Percentiles rank a stretch among this genome's conserved stretches.
phyloP scores from a whole-genome alignment of 2,329 filamentous ascomycete species.

The Hypoxylon sp. region DNA sequence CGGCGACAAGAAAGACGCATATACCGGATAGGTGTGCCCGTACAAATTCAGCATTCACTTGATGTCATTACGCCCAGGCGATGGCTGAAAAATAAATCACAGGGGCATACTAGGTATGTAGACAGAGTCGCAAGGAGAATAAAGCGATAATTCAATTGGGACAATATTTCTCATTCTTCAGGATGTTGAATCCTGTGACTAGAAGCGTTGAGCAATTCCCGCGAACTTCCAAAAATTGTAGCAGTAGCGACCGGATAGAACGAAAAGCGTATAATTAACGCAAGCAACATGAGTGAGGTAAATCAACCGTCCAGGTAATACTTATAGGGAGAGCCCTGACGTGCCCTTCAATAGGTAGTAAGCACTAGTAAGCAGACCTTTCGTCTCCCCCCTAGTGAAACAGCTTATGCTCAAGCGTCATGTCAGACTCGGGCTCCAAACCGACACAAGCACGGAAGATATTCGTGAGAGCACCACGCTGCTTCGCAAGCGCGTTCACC shows the following conservation, averaged over 20 bases:
- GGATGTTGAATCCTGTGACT: constrained; percentile 41
- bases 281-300: neutral
- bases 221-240: constrained; percentile 4
- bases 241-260: constrained; percentile 10
- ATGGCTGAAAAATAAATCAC: neutral
- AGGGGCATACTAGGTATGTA: neutral
- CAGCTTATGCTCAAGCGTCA: constrained; percentile 99
- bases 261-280: neutral
- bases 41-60: constrained; percentile 1
- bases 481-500: constrained; percentile 95
- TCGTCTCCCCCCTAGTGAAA: constrained; percentile 69
- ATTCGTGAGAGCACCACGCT: constrained; percentile 94
- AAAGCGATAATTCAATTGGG: constrained; percentile 13
- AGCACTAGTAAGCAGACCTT: neutral
- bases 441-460: constrained; percentile 99
- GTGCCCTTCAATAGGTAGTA: constrained; percentile 1
- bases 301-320: neutral
- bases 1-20: neutral
- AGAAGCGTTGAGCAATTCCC: constrained; percentile 31
- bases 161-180: constrained; percentile 14
- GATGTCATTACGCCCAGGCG: neutral
- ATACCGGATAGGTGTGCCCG: constrained; percentile 7
- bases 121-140: neutral
- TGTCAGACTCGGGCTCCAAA: constrained; percentile 96
- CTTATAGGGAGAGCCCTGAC: constrained; percentile 1